phyloP scores from a whole-genome alignment of 352 stramenopile species.

The Labyrinthula sp. region DNA sequence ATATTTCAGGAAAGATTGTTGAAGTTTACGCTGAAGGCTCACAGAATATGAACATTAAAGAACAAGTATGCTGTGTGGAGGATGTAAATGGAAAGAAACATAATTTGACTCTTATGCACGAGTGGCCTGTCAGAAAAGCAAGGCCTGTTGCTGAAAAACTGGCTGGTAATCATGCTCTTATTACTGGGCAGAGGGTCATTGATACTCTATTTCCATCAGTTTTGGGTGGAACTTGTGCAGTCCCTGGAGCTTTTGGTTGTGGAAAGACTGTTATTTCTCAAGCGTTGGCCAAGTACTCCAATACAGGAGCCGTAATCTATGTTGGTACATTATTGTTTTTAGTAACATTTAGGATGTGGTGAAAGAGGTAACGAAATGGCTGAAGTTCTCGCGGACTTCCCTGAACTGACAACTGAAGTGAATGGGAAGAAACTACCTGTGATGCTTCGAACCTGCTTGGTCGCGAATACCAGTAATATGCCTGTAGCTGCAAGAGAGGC shows the following conservation, averaged over 20 bases:
- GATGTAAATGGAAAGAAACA: slow-evolving; percentile 70
- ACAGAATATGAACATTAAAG: slow-evolving; percentile 78
- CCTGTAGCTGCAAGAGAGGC: slow-evolving; percentile 95
- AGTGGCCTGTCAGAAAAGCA: slow-evolving; percentile 87
- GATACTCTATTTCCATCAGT: slow-evolving; percentile 97
- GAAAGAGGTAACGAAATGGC: slow-evolving; percentile 99
- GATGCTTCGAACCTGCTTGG: slow-evolving; percentile 97
- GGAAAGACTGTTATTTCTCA: slow-evolving; percentile 99
- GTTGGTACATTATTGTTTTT: too few species aligned
- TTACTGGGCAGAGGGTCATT: slow-evolving; percentile 94
- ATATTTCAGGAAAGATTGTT: slow-evolving; percentile 82
- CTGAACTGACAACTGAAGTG: slow-evolving; percentile 93
- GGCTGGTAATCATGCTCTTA: slow-evolving; percentile 81
- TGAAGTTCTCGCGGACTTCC: slow-evolving; percentile 75
- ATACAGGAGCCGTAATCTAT: slow-evolving; percentile 96
- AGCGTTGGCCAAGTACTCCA: slow-evolving; percentile 96
- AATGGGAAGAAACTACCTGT: slow-evolving; percentile 91
- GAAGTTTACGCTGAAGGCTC: slow-evolving; percentile 87
- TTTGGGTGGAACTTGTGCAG: slow-evolving; percentile 88
- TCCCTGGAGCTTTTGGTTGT: slow-evolving; percentile 95
- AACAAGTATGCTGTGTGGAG: slow-evolving; percentile 92
- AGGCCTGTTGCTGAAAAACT: slow-evolving; percentile 92
- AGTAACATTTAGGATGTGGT: too few species aligned
- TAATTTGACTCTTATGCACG: slow-evolving; percentile 73
- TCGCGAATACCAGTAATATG: slow-evolving; percentile 99